Base-by-base conservation (phyloP, 208 protist genomes). In the Trypanosoma melophagium region DNA sequence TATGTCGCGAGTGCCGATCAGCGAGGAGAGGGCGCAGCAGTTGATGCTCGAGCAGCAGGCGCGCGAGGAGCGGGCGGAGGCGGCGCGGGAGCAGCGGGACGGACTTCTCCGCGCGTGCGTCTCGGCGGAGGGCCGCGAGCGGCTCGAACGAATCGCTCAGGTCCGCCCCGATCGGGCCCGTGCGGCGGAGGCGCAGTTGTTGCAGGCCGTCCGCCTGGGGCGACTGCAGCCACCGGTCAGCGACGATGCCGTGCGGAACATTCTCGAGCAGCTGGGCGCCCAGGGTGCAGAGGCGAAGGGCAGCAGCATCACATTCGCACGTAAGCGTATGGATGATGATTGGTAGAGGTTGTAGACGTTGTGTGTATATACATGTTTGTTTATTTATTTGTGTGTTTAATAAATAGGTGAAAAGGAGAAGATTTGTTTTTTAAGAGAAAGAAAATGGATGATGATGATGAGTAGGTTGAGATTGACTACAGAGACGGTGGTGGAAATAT, bases 11-110 rank as follows among this genome's bases (percentile, higher is more conserved):
- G 84, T 96, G 1, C 90, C 90, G 7, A 94, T 96, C 35, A 92
- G 84, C 13, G 91, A 96, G 54, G 82, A 93, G 74, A 84, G 94
- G 81, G 89, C 88, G 13, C 84, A 95, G 79, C 82, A 89, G 67
- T 94, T 95, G 86, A 78, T 95, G 80, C 80, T 88, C 57, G 80
- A 92, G 79, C 86, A 95, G 80, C 89, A 95, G 74, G 79, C 79
- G 38, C 89, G 94, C 70, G 76, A 95, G 75, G 88, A 96, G 49
- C 71, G 84, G 21, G 76, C 59, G 56, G 90, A 84, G 40, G 88
- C 84, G 2, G 80, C 89, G 50, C 62, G 81, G 24, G 90, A 97
- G 78, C 93, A 97, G 76, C 92, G 90, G 77, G 90, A 94, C 22
- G 88, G 88, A 52, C 86, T 93, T 58, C 66, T 97, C 24, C 86